These are phyloP conservation scores for Microcera coccophila DNA, from an alignment of 2,329 filamentous ascomycete species.

Conservation along the genomic window DNA sequence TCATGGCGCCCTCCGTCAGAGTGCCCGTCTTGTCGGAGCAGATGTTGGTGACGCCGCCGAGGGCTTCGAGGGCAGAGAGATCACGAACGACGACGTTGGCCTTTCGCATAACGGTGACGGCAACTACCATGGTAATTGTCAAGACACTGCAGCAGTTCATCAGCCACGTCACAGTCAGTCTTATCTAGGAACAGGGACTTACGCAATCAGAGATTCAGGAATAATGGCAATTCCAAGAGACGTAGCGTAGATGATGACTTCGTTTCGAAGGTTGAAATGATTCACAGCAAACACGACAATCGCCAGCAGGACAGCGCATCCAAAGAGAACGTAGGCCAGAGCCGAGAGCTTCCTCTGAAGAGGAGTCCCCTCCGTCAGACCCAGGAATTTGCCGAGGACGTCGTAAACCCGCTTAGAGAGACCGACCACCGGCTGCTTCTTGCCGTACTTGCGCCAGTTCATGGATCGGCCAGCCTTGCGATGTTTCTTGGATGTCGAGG, in stretches of 20 bases:
- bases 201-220: conserved; percentile 61
- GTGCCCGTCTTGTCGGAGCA: conserved; percentile 74
- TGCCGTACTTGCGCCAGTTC: conserved; percentile 53
- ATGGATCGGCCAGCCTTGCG: conserved; percentile 53
- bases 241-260: conserved; percentile 56
- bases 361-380: conserved; percentile 65
- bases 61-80: conserved; percentile 62
- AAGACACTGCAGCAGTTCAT: conserved; percentile 45
- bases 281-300: conserved; percentile 58
- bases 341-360: conserved; percentile 75
- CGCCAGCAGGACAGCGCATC: conserved; percentile 58
- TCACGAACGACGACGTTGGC: conserved; percentile 63
- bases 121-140: conserved; percentile 67
- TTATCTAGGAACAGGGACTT: conserved; percentile 22
- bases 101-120: conserved; percentile 61
- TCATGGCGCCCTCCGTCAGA: conserved; percentile 65
- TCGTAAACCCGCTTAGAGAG: conserved; percentile 46
- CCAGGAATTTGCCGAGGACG: conserved; percentile 55
- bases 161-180: too few relatives aligned
- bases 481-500: conserved; percentile 49
- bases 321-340: conserved; percentile 72
- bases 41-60: conserved; percentile 68
- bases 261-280: conserved; percentile 47
- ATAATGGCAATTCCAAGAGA: conserved; percentile 60
- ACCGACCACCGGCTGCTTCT: conserved; percentile 46